These are phyloP conservation scores for Phytophthora sp. DNA, from an alignment of 352 stramenopile species.

Conservation along the genomic window DNA sequence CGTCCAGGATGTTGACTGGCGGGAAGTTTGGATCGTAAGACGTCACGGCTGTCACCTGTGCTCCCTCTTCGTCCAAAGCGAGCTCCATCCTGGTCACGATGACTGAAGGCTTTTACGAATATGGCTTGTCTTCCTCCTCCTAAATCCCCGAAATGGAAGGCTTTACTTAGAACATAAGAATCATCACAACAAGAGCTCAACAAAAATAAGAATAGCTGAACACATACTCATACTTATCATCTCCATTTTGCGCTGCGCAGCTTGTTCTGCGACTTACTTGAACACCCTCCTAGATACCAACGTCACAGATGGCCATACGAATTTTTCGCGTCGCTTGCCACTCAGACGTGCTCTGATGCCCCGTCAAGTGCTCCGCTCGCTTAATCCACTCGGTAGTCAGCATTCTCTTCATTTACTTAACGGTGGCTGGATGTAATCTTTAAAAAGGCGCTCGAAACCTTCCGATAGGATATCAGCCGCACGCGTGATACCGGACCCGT, in stretches of 20 bases:
- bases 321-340: conserved; percentile 5
- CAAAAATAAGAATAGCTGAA: conserved; percentile 31
- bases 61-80: conserved; percentile 80
- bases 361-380: conserved; percentile 6
- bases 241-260: conserved; percentile 17
- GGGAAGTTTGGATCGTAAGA: conserved; percentile 77
- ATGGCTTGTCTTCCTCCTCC: not conserved
- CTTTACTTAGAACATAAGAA: conserved; percentile 31
- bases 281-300: conserved; percentile 27
- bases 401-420: conserved; percentile 20
- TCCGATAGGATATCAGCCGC: conserved; percentile 69
- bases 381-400: not conserved
- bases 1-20: conserved; percentile 81
- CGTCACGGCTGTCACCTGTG: conserved; percentile 80
- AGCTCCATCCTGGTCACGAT: conserved; percentile 62
- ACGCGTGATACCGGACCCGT: conserved; percentile 78
- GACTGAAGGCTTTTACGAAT: conserved; percentile 10
- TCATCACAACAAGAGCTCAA: conserved; percentile 2
- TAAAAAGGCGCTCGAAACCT: conserved; percentile 71
- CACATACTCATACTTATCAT: conserved; percentile 27
- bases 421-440: conserved; percentile 47
- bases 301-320: conserved; percentile 21
- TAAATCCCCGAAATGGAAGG: conserved; percentile 7
- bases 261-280: conserved; percentile 7
- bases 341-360: conserved; percentile 3